Base-by-base conservation (phyloP, 306 rosid species). In the Morella rubra region DNA sequence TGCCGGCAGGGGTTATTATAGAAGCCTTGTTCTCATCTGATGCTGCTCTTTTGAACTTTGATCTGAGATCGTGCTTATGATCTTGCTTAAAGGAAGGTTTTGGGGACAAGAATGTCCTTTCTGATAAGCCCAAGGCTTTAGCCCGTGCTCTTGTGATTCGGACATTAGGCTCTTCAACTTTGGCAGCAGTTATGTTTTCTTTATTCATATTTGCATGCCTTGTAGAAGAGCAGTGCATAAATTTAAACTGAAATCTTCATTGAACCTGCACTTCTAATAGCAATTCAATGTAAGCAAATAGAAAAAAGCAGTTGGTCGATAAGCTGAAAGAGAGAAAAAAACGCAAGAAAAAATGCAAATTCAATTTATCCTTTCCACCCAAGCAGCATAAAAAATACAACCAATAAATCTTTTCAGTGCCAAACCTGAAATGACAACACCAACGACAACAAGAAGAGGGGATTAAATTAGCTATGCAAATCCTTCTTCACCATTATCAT, bases 61-160 rank as follows among this genome's bases (percentile, higher is more conserved):
- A 73, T 62, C 82, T 74, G 51, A 77, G 55, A 62, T 13, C 81
- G 2, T 71, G 77, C 79, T 79, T 90, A 51, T 65, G 89, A 18
- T 81, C 91, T 81, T 82, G 86, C 52, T 81, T 73, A 12, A 66
- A 62, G 59, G 81, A 83, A n/a, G 89, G 85, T 76, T 81, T 82
- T 19, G 89, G 81, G 53, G 88, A 59, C 9, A 81, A 79, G 12
- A 80, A 73, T 72, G 59, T 73, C 72, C 85, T 92, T 69, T 73
- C 86, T 37, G 84, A 54, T 46, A 73, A 19, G 22, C 71, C 84
- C 71, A 88, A 78, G 61, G 85, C 88, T 81, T 76, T 95, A 56
- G 97, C 90, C 80, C 93, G 83, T 44, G 99, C 90, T 78, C 98
- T 81, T 46, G 99, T 96, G 66, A 96, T 76, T 71, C 99, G 87